Evolutionary conservation across 1,284 basidiomycete genomes (phyloP), one percentile per base, ranked within the genome.

Genomic region (Exobasidium cylindrosporum): DNA sequence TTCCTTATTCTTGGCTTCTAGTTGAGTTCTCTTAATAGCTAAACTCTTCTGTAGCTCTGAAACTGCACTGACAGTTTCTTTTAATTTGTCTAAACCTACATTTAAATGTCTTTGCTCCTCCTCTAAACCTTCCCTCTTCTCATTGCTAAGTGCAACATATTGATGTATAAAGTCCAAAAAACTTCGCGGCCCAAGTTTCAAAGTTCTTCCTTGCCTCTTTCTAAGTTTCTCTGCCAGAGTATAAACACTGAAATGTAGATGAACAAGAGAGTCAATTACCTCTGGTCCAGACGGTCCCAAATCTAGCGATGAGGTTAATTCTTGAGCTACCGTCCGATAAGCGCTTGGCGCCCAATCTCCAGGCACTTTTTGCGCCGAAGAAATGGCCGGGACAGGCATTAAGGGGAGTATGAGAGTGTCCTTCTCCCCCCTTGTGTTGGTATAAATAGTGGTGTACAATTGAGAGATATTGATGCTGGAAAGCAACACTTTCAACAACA

Each of bases 121-220:
- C 81, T 98, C 96, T 28, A 98, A 85, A 77, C 96, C 92, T 70
- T 97, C 94, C n/a, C 93, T 89, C 82, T 98, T 98, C 82, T 98
- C 94, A 61, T 89, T 91, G 75, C 94, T 93, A 31, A 99, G 85
- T n/a, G 88, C 86, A 40, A 97, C 94, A 75, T 97, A 99, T 74
- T 98, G 94, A 70, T 96, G 91, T 82, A 99, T 95, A 78, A 99
- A 97, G 79, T 98, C 96, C 62, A 99, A 86, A 80, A 97, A 97
- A 81, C 97, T 95, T 23, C 97, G 87, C 0, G 96, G 96, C 0
- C 96, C 98, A n/a, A 95, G 90, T 79, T 97, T 91, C 79, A 95
- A 95, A 80, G 92, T 90, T 53, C 92, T 88, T 30, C 93, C 94
- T 83, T 95, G 92, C 60, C 92, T 85, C 47, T 92, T 89, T 70